Evolutionary conservation across 371 early-diverging fungal genomes (phyloP).

Genomic region (Funneliformis caledonium): DNA sequence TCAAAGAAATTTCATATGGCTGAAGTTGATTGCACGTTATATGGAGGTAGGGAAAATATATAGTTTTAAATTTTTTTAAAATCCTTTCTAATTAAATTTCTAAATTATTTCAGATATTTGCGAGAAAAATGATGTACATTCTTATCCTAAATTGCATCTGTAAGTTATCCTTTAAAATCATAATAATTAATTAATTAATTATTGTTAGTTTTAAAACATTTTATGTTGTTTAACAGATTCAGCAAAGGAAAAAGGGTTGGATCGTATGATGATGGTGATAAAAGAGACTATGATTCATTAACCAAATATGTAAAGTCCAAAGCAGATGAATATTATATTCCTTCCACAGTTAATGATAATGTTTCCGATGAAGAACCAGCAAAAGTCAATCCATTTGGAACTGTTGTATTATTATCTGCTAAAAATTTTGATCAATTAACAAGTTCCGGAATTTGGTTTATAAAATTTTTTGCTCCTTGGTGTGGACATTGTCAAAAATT

Average conservation of each 20-base stretch:
- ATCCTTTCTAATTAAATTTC: neutral
- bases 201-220: neutral
- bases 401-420: slow-evolving; percentile 49
- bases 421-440: slow-evolving; percentile 50
- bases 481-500: slow-evolving; percentile 85
- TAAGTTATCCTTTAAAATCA: neutral
- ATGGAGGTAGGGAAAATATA: slow-evolving; percentile 23
- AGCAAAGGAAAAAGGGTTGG: slow-evolving; percentile 7
- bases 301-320: neutral
- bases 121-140: slow-evolving; percentile 3
- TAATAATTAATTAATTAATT: neutral
- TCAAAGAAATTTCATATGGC: slow-evolving; percentile 14
- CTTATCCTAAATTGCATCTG: slow-evolving; percentile 18
- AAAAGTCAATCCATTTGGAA: slow-evolving; percentile 51
- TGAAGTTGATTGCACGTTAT: slow-evolving; percentile 25
- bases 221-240: slow-evolving; percentile 2
- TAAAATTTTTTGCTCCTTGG: slow-evolving; percentile 89
- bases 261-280: neutral
- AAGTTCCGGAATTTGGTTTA: slow-evolving; percentile 57
- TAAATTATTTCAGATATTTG: slow-evolving; percentile 2
- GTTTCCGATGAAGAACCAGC: neutral
- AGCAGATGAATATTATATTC: slow-evolving; percentile 13
- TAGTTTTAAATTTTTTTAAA: neutral
- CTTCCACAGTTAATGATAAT: neutral
- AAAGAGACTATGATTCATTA: neutral